A percentile compares a stretch with the other conserved stretches of the same genome.
Conservation (phyloP, 1,284 basidiomycete genomes). For the Fomitopsis pinicola region DNA sequence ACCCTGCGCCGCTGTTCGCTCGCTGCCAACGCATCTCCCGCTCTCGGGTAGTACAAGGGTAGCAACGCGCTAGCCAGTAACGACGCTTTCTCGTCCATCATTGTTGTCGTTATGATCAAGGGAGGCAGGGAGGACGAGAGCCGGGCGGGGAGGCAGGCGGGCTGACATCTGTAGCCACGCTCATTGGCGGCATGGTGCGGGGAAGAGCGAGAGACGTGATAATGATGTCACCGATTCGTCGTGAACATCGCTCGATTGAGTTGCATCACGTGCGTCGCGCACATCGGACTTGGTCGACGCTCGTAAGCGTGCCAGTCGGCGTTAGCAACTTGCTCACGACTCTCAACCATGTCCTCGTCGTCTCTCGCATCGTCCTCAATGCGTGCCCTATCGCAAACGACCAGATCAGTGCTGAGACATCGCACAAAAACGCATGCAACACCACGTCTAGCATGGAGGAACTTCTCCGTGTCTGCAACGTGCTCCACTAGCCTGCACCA, state of each 20-base stretch:
- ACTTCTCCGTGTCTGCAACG: slow-evolving; percentile 18
- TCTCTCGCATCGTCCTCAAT: slow-evolving; percentile 17
- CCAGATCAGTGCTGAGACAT: slow-evolving; percentile 1
- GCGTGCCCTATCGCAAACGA: slow-evolving; percentile 7
- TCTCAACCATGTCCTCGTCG: slow-evolving; percentile 5
- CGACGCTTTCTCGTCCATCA: neutral
- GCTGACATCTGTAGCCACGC: neutral
- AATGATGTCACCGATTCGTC: neutral
- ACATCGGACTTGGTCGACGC: neutral
- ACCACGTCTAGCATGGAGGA: slow-evolving; percentile 4
- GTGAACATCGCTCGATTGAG: no score
- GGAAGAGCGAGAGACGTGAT: neutral
- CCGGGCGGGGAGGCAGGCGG: neutral
- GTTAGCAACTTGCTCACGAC: neutral
- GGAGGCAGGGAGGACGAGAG: neutral
- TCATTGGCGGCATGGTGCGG: neutral
- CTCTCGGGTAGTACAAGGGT: neutral
- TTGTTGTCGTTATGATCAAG: no score
- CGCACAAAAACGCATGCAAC: neutral
- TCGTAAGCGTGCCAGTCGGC: neutral
- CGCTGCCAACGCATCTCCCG: neutral
- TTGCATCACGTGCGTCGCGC: neutral
- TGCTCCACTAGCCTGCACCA: slow-evolving; percentile 23
- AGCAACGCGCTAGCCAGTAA: neutral
- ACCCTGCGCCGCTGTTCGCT: neutral